Evolutionary conservation across 345 rosid species (phyloP), one percentile per base, ranked within the genome.

Genomic region (Kandelia obovata): DNA sequence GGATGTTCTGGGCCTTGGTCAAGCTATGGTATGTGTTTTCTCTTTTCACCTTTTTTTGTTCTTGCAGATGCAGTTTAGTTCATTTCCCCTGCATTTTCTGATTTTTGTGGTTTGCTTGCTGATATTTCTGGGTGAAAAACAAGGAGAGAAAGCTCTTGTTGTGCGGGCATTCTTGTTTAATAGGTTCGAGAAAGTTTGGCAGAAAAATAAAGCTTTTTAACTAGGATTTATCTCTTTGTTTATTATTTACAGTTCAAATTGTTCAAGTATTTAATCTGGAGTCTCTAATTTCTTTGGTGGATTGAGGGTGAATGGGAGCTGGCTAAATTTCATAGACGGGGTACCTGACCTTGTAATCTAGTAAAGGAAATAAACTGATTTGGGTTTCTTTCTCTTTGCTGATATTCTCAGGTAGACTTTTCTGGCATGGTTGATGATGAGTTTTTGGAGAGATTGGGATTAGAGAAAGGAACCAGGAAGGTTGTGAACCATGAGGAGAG

Each of bases 1-100:
- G 95, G 95, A 94, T 84, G 96, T 89, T 69, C 73, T 94, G 55
- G 98, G 97, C 65, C 96, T 94, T 61, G 95, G 98, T 67, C 98
- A 94, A 84, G 97, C 97, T 82, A 94, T 91, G 98, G 97, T 92
- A 71, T 61, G 17, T 47, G 49, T 60, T 32, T 34, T 53, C 37
- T 21, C n/a, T 43, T 62, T 56, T 17, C 1, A 60, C 52, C 21
- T 57, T 31, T 31, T 31, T 34, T 25, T 35, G 32, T 70, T 34
- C 2, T 11, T 13, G 49, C 49, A 43, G 19, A 15, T 43, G 13
- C 20, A 25, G 17, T 27, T 6, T 25, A 56, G 17, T 25, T 56
- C 8, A 16, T 56, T 56, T 56, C 59, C 31, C 59, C 6, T 56
- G 19, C 15, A 6, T 21, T 56, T 56, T 27, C 16, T 11, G 26